Evolutionary conservation across 768 basidiomycete genomes (phyloP).

Genomic region (Fistulinella prunicolor): DNA sequence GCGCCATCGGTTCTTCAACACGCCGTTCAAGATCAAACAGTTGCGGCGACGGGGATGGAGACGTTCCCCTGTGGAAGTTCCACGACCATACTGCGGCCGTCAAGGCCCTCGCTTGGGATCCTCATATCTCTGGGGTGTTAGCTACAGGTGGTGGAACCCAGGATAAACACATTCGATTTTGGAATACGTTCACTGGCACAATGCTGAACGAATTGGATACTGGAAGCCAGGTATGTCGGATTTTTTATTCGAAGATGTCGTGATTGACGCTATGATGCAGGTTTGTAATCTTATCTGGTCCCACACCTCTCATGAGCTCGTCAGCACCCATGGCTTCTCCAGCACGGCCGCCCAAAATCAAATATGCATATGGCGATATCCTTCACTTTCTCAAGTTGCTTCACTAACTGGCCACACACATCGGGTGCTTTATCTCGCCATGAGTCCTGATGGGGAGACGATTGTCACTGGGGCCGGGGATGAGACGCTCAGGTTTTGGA

Average conservation of each 20-base stretch:
- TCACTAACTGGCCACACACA: constrained; percentile 93
- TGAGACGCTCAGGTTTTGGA: constrained; percentile 97
- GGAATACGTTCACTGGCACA: constrained; percentile 87
- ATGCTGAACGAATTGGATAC: constrained; percentile 90
- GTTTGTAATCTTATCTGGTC: constrained; percentile 99
- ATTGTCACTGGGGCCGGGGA: constrained; percentile 98
- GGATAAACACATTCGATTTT: constrained; percentile 96
- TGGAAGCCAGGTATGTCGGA: constrained; percentile 75
- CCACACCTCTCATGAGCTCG: constrained; percentile 91
- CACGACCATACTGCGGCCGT: constrained; percentile 97
- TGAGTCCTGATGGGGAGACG: constrained; percentile 96
- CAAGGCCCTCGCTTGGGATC: constrained; percentile 98
- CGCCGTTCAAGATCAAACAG: constrained; percentile 27
- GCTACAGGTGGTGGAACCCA: constrained; percentile 98
- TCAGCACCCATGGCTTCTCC: constrained; percentile 97
- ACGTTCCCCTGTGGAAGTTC: constrained; percentile 86
- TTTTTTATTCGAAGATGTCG: neutral
- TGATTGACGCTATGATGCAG: constrained; percentile 38
- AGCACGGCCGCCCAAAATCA: constrained; percentile 94
- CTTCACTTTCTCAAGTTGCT: constrained; percentile 89
- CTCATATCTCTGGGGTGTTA: constrained; percentile 85
- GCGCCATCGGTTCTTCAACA: constrained; percentile 20
- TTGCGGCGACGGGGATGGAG: constrained; percentile 35
- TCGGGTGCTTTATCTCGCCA: constrained; percentile 94
- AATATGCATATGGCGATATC: constrained; percentile 95